phyloP scores from a whole-genome alignment of 148 eudicot genomes.

The Cornus florida region DNA sequence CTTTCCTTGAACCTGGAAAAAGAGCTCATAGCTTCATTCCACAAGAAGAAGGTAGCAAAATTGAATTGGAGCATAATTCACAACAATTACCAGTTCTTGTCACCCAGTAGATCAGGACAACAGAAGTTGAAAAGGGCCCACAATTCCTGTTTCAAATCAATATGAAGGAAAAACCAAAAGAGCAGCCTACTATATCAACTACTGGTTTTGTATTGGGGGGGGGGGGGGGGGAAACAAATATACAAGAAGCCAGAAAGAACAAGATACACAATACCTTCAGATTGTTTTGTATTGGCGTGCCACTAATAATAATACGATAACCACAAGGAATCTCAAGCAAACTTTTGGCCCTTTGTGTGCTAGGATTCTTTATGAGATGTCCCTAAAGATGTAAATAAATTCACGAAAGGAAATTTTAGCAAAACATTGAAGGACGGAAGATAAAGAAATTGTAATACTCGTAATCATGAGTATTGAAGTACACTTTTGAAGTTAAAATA shows the following conservation, averaged over 20 bases:
- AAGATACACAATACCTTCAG: constrained; percentile 58
- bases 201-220: background rate
- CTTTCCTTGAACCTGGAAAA: constrained; percentile 69
- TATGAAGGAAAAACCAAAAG: background rate
- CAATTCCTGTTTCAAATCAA: constrained; percentile 55
- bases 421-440: background rate
- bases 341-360: constrained; percentile 96
- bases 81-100: constrained; percentile 66
- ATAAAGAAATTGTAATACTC: too few species aligned
- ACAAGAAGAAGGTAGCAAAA: background rate
- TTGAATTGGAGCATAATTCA: background rate
- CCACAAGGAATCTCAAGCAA: constrained; percentile 86
- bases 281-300: constrained; percentile 95
- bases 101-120: constrained; percentile 90
- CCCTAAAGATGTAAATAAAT: constrained; percentile 48
- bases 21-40: constrained; percentile 11
- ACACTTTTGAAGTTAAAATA: too few species aligned
- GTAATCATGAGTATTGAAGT: too few species aligned
- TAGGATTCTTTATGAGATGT: constrained; percentile 95
- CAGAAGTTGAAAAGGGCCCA: constrained; percentile 97
- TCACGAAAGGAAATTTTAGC: constrained; percentile 1
- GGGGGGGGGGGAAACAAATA: background rate
- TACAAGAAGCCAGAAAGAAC: background rate
- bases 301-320: constrained; percentile 91
- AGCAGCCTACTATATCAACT: background rate